Conservation (phyloP, 805 yeast species). For the Metschnikowia peoriensis region DNA sequence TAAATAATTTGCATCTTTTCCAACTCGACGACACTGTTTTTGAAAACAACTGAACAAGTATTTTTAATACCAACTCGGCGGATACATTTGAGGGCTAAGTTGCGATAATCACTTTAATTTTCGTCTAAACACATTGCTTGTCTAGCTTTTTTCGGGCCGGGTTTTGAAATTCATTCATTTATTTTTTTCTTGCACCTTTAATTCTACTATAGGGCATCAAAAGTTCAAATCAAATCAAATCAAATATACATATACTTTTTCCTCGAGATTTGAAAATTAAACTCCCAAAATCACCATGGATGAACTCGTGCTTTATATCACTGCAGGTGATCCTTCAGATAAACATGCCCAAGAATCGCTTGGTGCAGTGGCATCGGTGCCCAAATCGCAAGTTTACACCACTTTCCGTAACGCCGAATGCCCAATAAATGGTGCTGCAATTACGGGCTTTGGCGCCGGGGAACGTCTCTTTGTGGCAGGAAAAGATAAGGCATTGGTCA, state of each 20-base stretch:
- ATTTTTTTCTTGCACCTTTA: too few species aligned
- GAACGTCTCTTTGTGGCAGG: conserved; percentile 63
- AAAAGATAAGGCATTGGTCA: conserved; percentile 68
- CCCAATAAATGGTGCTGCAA: conserved; percentile 43
- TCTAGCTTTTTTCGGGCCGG: too few species aligned
- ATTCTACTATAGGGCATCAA: neutral
- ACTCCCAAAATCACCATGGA: conserved; percentile 35
- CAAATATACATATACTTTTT: neutral
- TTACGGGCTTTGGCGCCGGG: conserved; percentile 47
- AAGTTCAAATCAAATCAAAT: neutral
- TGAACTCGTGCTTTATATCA: conserved; percentile 48
- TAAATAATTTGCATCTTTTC: conserved; percentile 1
- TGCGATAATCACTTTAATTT: too few species aligned
- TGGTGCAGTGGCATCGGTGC: conserved; percentile 43
- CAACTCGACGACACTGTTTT: neutral
- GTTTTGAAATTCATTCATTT: too few species aligned
- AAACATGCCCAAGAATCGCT: conserved; percentile 44
- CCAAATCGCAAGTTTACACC: conserved; percentile 46
- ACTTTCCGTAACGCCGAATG: conserved; percentile 55
- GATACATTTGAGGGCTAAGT: too few species aligned
- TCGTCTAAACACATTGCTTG: neutral
- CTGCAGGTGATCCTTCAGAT: conserved; percentile 43
- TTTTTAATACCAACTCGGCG: too few species aligned
- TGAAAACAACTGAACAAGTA: neutral
- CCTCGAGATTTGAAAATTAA: neutral